phyloP scores from a whole-genome alignment of 2,329 filamentous ascomycete genomes.

The Verticillium longisporum region DNA sequence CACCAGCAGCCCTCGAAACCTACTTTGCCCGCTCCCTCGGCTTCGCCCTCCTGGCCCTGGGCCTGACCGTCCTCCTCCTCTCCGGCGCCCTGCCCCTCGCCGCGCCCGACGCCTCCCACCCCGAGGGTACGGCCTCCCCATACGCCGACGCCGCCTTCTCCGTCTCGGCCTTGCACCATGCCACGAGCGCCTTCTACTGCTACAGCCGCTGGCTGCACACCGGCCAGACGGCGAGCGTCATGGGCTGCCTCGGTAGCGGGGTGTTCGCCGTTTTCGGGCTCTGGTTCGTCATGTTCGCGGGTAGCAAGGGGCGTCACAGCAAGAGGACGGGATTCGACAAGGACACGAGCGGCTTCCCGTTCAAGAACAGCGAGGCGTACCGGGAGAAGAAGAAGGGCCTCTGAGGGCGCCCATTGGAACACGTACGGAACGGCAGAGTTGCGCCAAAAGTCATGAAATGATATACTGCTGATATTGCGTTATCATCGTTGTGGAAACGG shows the following conservation, averaged over 20 bases:
- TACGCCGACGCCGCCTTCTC: conserved; percentile 61
- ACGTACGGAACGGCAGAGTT: background rate
- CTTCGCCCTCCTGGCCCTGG: conserved; percentile 58
- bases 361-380: conserved; percentile 29
- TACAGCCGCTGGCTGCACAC: conserved; percentile 59
- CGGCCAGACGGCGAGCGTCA: conserved; percentile 49
- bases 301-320: conserved; percentile 28
- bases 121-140: conserved; percentile 44
- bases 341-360: conserved; percentile 31
- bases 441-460: background rate
- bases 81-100: conserved; percentile 64
- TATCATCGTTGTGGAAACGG: background rate
- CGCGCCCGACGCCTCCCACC: conserved; percentile 25
- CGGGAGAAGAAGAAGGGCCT: conserved; percentile 29
- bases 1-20: conserved; percentile 50
- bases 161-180: conserved; percentile 62
- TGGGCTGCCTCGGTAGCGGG: conserved; percentile 53
- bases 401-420: conserved; percentile 6
- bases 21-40: conserved; percentile 71
- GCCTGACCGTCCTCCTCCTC: conserved; percentile 57
- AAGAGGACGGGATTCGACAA: conserved; percentile 28
- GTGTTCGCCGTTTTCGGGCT: conserved; percentile 49
- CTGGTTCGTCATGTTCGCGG: conserved; percentile 28
- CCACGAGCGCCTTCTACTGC: conserved; percentile 53
- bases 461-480: background rate